Base-by-base conservation (phyloP, 1,284 basidiomycete species). In the Cryptococcus sp. region DNA sequence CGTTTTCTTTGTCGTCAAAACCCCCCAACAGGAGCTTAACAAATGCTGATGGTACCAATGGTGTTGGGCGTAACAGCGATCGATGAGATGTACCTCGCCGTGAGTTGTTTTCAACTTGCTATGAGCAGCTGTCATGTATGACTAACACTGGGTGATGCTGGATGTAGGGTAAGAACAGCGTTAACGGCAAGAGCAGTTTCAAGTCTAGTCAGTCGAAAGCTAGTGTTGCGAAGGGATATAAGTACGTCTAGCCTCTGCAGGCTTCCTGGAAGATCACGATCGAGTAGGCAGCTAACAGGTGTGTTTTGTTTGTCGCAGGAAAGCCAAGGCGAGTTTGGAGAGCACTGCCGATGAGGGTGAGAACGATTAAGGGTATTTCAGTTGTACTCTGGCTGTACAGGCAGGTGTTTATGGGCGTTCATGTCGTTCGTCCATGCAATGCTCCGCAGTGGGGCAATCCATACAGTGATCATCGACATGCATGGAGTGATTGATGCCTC, bases 41-140 rank as follows among this genome's bases (percentile, higher is more conserved):
- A n/a, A 21, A 2, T 20, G 16, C 40, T 16, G 20, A 43, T 43
- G 21, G 11, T 24, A 40, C 33, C 44, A 33, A 44, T 45, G 55
- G 42, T 42, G 33, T 35, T 36, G 46, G 18, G 21, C 16, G 37
- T 20, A 35, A 21, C 46, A 69, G 71, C 50, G 4, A 35, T 69
- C 16, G 76, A 77, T 53, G 59, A 53, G 21, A 62, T 63, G 52
- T 71, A 73, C 44, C 65, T 75, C 2, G 60, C 61, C 28, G 63
- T 71, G 33, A 60, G 69, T 62, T 24, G 1, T 11, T 39, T 20
- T 12, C 28, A 6, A 36, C 6, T 24, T n/a, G n/a, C 38, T 33
- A 8, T 37, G 33, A 44, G 11, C 13, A 35, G 28, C 42, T 9
- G 21, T 3, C 20, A 16, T 20, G n/a, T 45, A 18, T 16, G 8